Base-by-base conservation (phyloP, 2,329 filamentous ascomycete genomes). In the Pseudogymnoascus sp. region DNA sequence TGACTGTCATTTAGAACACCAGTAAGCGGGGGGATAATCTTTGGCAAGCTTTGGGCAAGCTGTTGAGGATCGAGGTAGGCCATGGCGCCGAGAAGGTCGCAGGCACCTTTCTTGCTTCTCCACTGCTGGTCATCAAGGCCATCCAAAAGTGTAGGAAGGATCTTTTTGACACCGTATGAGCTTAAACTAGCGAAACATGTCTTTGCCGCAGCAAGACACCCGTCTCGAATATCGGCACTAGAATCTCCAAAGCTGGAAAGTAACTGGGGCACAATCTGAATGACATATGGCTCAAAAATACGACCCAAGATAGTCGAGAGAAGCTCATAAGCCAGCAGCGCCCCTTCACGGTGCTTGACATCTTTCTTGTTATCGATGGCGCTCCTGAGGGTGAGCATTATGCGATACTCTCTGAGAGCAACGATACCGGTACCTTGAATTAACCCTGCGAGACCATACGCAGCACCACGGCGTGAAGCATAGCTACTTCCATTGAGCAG, bases 21-120 rank as follows among this genome's bases (percentile, higher is more conserved):
- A 1, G 96, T 97, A 63, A 99, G 81, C 14, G 96, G 93, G 25
- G 96, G 95, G 68, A 99, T 99, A 69, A 99, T 99, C 63, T 96
- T 93, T 1, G 95, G 95, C 70, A 99, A 79, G 73, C 93, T 97
- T 69, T 89, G 83, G 1, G 95, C 92, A 16, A 99, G 83, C 74
- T 99, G 95, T 67, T 97, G 90, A 6, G 96, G 93, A 73, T 97
- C 95, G 33, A 99, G 84, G 73, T 99, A 99, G 4, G 95, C 96
- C 95, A 99, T 99, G 66, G 95, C 95, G 74, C 95, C 95, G 12
- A 99, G 83, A 25, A 96, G 87, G 73, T 99, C 95, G 72, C 95
- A 99, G 61, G 95, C 95, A 69, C 96, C 95, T 78, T 96, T 96
- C 77, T 99, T 97, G 78, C 92, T 97, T 71, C 95, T 89, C 95